phyloP scores from a whole-genome alignment of 1,139 yeast species.

The Candida labiduridarum region DNA sequence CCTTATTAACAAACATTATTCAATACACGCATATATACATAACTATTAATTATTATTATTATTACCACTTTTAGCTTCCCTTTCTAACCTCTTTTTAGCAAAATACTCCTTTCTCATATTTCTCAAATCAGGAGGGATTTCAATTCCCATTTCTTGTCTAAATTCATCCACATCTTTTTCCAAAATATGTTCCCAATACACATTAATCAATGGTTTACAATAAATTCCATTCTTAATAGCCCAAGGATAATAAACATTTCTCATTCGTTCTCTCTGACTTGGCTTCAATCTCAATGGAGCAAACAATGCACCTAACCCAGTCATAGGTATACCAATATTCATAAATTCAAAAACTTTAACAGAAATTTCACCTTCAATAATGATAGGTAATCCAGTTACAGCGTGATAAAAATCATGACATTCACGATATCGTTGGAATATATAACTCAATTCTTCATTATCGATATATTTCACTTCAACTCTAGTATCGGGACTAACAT shows the following conservation, averaged over 20 bases:
- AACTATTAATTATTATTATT: too few species aligned
- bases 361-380: slow-evolving; percentile 93
- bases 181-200: slow-evolving; percentile 89
- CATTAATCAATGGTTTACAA: slow-evolving; percentile 78
- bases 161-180: slow-evolving; percentile 73
- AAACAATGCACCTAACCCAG: slow-evolving; percentile 85
- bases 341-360: slow-evolving; percentile 91
- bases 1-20: too few species aligned
- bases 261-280: slow-evolving; percentile 53
- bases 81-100: slow-evolving; percentile 30
- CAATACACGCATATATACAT: too few species aligned
- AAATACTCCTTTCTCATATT: slow-evolving; percentile 52
- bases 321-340: slow-evolving; percentile 94
- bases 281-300: slow-evolving; percentile 76
- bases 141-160: slow-evolving; percentile 71
- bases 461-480: slow-evolving; percentile 85
- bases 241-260: slow-evolving; percentile 84
- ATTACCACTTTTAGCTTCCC: slow-evolving; percentile 10
- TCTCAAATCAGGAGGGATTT: slow-evolving; percentile 77
- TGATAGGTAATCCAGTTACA: slow-evolving; percentile 84
- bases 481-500: slow-evolving; percentile 92
- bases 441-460: slow-evolving; percentile 88
- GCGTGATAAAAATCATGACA: slow-evolving; percentile 98
- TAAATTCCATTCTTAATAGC: slow-evolving; percentile 74
- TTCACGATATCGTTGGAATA: slow-evolving; percentile 90